Percentiles rank a stretch among this genome's conserved stretches.
Evolutionary conservation across 306 rosid genomes (phyloP).

Genomic region (Cucumis hystrix): DNA sequence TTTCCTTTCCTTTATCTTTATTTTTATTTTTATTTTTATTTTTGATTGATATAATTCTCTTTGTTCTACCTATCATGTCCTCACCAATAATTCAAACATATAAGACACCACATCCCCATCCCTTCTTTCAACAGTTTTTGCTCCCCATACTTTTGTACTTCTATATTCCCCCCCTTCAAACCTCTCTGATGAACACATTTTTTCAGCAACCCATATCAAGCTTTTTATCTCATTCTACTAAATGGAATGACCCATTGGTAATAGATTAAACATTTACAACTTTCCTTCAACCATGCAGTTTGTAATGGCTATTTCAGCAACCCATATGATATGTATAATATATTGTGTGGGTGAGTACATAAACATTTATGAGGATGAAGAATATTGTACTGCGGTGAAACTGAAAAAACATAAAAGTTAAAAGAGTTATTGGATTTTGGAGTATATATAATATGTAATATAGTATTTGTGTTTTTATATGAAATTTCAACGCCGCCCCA

Average conservation of each 20-base stretch:
- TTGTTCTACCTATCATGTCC: neutral
- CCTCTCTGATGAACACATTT: neutral
- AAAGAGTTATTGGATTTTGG: neutral
- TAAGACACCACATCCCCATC: neutral
- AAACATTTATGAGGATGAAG: neutral
- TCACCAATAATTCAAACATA: neutral
- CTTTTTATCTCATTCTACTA: neutral
- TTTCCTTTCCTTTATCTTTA: neutral
- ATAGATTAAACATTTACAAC: too few relatives aligned
- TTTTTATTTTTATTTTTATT: too few relatives aligned
- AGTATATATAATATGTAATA: neutral
- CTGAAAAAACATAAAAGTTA: neutral
- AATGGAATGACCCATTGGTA: neutral
- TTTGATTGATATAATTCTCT: constrained; percentile 8
- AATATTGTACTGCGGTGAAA: neutral
- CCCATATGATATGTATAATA: neutral
- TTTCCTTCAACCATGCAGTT: too few relatives aligned
- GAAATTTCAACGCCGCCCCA: neutral
- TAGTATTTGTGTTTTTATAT: neutral
- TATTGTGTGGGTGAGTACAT: neutral
- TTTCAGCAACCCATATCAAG: neutral
- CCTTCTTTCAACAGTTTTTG: neutral
- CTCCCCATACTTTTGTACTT: neutral
- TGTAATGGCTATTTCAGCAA: too few relatives aligned
- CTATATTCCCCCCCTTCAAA: neutral